Conservation (phyloP, 2,329 filamentous ascomycete genomes). For the Colletotrichum liriopes region DNA sequence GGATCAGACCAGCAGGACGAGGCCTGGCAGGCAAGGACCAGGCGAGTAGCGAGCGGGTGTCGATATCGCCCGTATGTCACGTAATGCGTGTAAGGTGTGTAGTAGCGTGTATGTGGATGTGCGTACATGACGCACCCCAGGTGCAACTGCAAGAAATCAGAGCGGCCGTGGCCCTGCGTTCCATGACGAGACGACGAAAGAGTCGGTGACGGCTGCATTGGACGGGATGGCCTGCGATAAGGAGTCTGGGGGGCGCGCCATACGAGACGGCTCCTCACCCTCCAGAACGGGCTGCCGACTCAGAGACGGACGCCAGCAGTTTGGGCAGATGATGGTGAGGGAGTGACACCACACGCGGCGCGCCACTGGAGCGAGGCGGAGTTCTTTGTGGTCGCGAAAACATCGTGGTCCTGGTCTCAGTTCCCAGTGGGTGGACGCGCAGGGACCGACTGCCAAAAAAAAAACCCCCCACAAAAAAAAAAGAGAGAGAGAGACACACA, state of each 20-base stretch:
- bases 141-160: slow-evolving; percentile 18
- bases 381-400: slow-evolving; percentile 5
- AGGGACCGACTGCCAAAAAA: neutral
- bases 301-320: neutral
- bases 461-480: neutral
- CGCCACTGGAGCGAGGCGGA: neutral
- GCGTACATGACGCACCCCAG: slow-evolving; percentile 8
- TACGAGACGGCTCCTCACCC: slow-evolving; percentile 6
- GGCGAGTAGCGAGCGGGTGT: slow-evolving; percentile 6
- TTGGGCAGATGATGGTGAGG: neutral
- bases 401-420: neutral
- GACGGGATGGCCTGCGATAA: slow-evolving; percentile 13
- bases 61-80: neutral
- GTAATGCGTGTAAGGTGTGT: neutral
- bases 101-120: neutral
- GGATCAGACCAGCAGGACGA: neutral
- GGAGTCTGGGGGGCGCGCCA: slow-evolving; percentile 2
- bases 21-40: neutral
- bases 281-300: neutral
- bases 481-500: neutral
- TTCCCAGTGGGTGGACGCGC: neutral
- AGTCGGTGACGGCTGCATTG: slow-evolving; percentile 8
- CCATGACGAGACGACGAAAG: neutral
- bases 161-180: slow-evolving; percentile 1
- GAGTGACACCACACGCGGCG: slow-evolving; percentile 1